Conservation (phyloP, 2,329 filamentous ascomycete genomes). For the Arachnomyces sp. region DNA sequence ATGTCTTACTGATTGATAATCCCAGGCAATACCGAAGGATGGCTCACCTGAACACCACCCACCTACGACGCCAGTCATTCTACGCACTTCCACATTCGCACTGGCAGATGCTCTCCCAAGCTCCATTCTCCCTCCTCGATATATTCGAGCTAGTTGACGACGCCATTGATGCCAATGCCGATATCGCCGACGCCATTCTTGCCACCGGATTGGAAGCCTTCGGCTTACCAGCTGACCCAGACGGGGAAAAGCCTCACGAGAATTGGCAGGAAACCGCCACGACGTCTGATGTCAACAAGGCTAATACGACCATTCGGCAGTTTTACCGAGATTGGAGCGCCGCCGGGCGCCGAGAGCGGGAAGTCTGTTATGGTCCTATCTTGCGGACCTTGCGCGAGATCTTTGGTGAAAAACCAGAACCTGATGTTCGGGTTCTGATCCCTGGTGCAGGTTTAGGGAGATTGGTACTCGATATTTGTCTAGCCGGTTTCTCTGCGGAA, state of each 20-base stretch:
- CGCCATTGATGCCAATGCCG: conserved; percentile 81
- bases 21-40: conserved; percentile 72
- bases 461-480: conserved; percentile 79
- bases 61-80: conserved; percentile 83
- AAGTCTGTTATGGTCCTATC: conserved; percentile 70
- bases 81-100: conserved; percentile 81
- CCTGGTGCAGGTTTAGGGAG: conserved; percentile 85
- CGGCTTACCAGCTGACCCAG: conserved; percentile 38
- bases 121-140: conserved; percentile 76
- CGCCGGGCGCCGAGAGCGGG: conserved; percentile 66
- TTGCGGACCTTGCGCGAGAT: conserved; percentile 54
- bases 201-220: conserved; percentile 62
- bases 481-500: conserved; percentile 64
- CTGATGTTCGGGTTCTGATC: conserved; percentile 62
- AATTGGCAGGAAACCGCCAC: conserved; percentile 67
- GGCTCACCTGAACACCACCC: conserved; percentile 84
- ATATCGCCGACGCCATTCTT: conserved; percentile 72
- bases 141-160: conserved; percentile 72
- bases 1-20: conserved; percentile 8
- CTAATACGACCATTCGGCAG: conserved; percentile 82
- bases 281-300: conserved; percentile 74
- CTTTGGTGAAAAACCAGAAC: conserved; percentile 28
- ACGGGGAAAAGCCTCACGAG: conserved; percentile 35
- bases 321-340: conserved; percentile 92
- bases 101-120: conserved; percentile 71